Conservation (phyloP, 2,329 filamentous ascomycete species). For the Chaetomiaceae sp. region DNA sequence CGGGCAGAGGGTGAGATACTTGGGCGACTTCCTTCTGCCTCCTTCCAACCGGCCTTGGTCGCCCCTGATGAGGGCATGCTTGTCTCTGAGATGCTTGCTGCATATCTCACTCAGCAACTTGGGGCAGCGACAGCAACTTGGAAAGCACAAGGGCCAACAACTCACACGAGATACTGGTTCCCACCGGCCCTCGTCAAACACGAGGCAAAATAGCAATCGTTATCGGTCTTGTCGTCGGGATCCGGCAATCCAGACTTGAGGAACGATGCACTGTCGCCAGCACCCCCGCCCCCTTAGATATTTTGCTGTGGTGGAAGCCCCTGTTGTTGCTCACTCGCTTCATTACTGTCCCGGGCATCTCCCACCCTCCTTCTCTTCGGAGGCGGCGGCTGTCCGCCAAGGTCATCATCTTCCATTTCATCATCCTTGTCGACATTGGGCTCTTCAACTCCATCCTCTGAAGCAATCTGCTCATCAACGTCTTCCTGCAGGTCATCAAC, state of each 20-base stretch:
- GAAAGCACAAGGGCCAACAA: neutral
- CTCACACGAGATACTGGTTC: constrained; percentile 10
- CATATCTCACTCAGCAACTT: too few species aligned
- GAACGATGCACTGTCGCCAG: too few species aligned
- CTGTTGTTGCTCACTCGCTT: too few species aligned
- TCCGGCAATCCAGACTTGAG: constrained; percentile 4
- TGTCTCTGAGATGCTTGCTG: constrained; percentile 14
- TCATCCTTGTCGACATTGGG: neutral
- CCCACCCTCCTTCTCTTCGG: neutral
- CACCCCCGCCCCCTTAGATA: too few species aligned
- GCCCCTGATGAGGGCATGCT: constrained; percentile 12
- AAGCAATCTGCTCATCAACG: neutral
- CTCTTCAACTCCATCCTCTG: neutral
- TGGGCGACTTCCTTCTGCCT: constrained; percentile 8
- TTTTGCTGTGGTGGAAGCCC: too few species aligned
- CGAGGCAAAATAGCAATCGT: constrained; percentile 13
- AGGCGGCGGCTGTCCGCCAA: neutral
- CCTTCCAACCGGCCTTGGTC: constrained; percentile 12
- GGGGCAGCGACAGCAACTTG: too few species aligned
- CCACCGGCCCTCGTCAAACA: constrained; percentile 4
- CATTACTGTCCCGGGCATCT: too few species aligned
- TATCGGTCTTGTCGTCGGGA: constrained; percentile 9
- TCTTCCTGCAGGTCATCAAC: too few species aligned
- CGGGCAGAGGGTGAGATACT: constrained; percentile 19
- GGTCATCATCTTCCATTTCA: neutral